Percentiles rank a stretch among this genome's conserved stretches.
phyloP scores from a whole-genome alignment of 345 rosid genomes.

The Ceriops zippeliana region DNA sequence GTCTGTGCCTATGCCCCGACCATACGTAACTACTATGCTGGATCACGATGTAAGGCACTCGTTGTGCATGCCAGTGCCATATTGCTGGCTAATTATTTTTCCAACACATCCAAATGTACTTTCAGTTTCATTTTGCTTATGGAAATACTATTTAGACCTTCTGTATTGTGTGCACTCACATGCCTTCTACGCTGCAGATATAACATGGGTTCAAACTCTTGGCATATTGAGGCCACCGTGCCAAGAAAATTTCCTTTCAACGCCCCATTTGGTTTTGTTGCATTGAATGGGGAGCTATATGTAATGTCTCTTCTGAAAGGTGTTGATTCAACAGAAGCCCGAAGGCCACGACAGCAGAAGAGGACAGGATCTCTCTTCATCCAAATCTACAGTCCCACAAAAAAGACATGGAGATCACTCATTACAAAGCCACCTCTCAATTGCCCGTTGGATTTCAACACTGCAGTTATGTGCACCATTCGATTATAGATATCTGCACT shows the following conservation, averaged over 20 bases:
- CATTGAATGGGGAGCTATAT: conserved; percentile 61
- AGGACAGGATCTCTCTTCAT: conserved; percentile 49
- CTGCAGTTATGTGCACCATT: conserved; percentile 67
- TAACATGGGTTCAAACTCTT: conserved; percentile 50
- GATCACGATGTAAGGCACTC: too few relatives aligned
- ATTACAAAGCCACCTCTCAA: conserved; percentile 49
- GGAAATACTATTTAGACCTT: not conserved
- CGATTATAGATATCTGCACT: conserved; percentile 33
- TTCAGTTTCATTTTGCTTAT: not conserved
- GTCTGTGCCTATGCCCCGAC: too few relatives aligned
- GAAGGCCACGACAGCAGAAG: conserved; percentile 43
- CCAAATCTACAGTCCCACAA: conserved; percentile 67
- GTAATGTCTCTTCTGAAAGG: conserved; percentile 54
- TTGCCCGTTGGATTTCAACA: conserved; percentile 52
- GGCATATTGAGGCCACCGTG: conserved; percentile 58
- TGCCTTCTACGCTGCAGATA: conserved; percentile 41
- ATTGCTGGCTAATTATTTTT: too few relatives aligned
- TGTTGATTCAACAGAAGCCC: conserved; percentile 38
- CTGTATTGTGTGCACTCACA: not conserved
- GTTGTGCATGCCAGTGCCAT: too few relatives aligned
- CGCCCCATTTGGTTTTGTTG: conserved; percentile 57
- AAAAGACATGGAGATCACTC: conserved; percentile 68
- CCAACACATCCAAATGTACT: too few relatives aligned
- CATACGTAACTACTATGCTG: too few relatives aligned
- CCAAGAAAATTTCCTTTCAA: conserved; percentile 48